Conservation (phyloP, 345 rosid genomes). For the Physaria fendleri region DNA sequence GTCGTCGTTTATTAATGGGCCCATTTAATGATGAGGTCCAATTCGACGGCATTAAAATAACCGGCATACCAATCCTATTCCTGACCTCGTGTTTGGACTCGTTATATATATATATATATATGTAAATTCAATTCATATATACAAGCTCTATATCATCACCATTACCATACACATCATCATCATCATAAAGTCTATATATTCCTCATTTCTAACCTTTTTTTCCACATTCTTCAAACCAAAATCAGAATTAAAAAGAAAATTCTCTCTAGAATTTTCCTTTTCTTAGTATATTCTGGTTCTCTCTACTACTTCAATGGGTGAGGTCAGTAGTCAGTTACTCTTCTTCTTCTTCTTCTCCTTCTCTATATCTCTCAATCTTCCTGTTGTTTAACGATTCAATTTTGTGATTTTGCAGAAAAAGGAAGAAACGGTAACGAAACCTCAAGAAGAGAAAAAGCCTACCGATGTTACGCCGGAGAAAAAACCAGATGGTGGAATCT, state of each 20-base stretch:
- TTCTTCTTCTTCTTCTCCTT: not conserved
- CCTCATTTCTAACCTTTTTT: slow-evolving; percentile 7
- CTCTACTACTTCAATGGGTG: slow-evolving; percentile 34
- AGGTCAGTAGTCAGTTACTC: slow-evolving; percentile 47
- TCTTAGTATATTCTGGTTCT: slow-evolving; percentile 6
- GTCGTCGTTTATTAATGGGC: slow-evolving; percentile 28
- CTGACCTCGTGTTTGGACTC: slow-evolving; percentile 33
- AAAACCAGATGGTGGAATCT: slow-evolving; percentile 23
- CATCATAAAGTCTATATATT: slow-evolving; percentile 27
- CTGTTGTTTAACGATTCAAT: not conserved
- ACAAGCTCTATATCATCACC: slow-evolving; percentile 7
- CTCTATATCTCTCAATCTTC: not conserved
- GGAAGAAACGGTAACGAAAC: slow-evolving; percentile 23
- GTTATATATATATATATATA: not conserved
- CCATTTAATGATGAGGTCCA: slow-evolving; percentile 31
- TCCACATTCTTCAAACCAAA: slow-evolving; percentile 27
- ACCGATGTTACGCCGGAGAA: no score
- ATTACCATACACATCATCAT: not conserved
- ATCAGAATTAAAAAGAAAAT: not conserved
- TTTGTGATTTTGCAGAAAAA: slow-evolving; percentile 17
- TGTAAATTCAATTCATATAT: not conserved
- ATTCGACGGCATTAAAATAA: slow-evolving; percentile 32
- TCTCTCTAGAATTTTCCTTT: not conserved
- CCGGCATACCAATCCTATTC: slow-evolving; percentile 19
- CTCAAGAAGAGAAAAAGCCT: slow-evolving; percentile 48